These are phyloP conservation scores for Hirschfeldia incana DNA, from an alignment of 345 rosid species.

Conservation along the genomic window DNA sequence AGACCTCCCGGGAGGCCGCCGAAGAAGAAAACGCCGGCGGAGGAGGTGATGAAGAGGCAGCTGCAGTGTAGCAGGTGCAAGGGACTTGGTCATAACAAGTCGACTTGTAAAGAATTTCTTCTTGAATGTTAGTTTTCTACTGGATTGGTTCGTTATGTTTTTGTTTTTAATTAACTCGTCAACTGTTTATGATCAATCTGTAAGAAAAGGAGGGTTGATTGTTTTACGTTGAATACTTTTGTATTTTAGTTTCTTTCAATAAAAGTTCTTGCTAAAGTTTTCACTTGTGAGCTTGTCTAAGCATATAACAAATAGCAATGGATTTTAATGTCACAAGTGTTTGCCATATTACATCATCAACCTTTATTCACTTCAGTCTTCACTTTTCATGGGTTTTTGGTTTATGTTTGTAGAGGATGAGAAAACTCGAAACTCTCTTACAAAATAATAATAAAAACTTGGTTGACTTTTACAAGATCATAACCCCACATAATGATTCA, in stretches of 20 bases:
- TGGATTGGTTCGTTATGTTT: neutral
- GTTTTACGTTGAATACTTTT: neutral
- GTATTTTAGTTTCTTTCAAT: neutral
- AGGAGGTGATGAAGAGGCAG: slow-evolving; percentile 76
- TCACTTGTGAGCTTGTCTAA: neutral
- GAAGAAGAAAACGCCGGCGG: slow-evolving; percentile 58
- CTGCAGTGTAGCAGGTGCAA: slow-evolving; percentile 98
- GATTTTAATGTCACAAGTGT: neutral
- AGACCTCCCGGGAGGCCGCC: slow-evolving; percentile 89
- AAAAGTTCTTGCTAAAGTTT: slow-evolving; percentile 2
- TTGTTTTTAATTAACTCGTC: neutral
- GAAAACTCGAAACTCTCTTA: slow-evolving; percentile 25
- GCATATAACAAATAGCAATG: neutral
- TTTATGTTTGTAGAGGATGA: neutral
- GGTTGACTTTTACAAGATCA: slow-evolving; percentile 30
- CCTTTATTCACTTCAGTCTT: neutral
- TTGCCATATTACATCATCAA: neutral
- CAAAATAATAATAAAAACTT: neutral
- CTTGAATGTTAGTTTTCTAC: slow-evolving; percentile 41
- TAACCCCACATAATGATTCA: slow-evolving; percentile 26
- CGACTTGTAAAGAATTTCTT: slow-evolving; percentile 81
- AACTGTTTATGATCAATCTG: neutral
- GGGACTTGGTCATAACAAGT: slow-evolving; percentile 95
- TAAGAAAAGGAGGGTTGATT: slow-evolving; percentile 19
- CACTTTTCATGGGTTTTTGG: neutral